phyloP scores from a whole-genome alignment of 306 rosid species.

The Rubus idaeus region DNA sequence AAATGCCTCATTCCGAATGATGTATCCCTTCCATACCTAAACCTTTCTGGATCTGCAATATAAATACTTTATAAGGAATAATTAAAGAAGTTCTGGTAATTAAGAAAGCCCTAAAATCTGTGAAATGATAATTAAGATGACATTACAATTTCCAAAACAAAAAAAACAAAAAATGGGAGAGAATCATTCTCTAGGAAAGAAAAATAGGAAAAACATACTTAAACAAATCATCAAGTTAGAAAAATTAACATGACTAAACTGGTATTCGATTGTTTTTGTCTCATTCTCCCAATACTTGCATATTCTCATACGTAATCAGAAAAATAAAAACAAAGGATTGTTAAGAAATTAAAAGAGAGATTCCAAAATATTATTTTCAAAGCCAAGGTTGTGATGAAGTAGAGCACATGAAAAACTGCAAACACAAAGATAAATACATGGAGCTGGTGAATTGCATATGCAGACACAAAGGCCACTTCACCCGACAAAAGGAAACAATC shows the following conservation, averaged over 20 bases:
- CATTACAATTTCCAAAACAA: no score
- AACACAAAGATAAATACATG: no score
- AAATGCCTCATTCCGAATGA: constrained; percentile 79
- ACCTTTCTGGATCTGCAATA: constrained; percentile 5
- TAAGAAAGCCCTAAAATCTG: not conserved
- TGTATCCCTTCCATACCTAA: constrained; percentile 83
- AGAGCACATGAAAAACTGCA: constrained; percentile 61
- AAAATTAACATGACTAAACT: constrained; percentile 39
- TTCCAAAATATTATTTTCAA: constrained; percentile 23
- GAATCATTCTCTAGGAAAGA: no score
- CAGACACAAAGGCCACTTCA: no score
- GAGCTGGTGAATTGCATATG: no score
- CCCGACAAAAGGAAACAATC: no score
- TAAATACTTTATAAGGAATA: no score
- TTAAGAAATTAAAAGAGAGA: not conserved
- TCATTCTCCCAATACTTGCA: constrained; percentile 84
- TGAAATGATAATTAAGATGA: no score
- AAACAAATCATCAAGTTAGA: not conserved
- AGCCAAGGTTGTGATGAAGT: constrained; percentile 55
- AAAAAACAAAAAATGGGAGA: no score
- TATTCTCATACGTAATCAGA: constrained; percentile 55
- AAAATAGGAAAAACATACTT: not conserved
- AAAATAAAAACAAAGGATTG: not conserved
- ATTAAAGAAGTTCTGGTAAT: no score
- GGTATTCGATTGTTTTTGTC: constrained; percentile 51